Evolutionary conservation across 225 moss, liverwort and hornwort genomes (phyloP).

Genomic region (Neckera pumila): DNA sequence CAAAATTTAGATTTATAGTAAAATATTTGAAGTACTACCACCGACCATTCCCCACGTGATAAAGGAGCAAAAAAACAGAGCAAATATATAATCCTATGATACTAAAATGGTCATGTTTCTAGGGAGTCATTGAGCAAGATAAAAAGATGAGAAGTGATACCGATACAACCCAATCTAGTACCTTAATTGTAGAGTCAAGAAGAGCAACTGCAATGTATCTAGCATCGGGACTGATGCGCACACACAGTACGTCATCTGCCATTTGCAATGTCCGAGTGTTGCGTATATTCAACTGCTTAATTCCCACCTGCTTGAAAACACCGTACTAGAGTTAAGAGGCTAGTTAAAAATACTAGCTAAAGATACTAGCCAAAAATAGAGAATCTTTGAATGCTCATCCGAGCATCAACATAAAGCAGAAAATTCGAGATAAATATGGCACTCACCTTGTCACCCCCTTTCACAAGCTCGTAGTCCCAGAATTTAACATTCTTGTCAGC

Average conservation of each 20-base stretch:
- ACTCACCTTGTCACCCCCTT: slow-evolving; percentile 38
- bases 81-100: not conserved
- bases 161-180: not conserved
- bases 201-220: slow-evolving; percentile 91
- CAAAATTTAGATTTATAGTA: not conserved
- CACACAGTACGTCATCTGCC: slow-evolving; percentile 90
- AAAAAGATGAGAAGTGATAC: not conserved
- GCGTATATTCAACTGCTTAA: slow-evolving; percentile 61
- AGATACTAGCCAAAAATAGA: not conserved
- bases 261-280: slow-evolving; percentile 86
- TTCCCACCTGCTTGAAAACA: slow-evolving; percentile 25
- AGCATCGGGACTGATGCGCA: slow-evolving; percentile 74
- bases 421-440: not conserved
- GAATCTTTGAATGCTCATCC: not conserved
- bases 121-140: not conserved
- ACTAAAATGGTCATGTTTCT: not conserved
- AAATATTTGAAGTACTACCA: not conserved
- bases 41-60: not conserved
- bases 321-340: not conserved
- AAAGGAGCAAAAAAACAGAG: not conserved
- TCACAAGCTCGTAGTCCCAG: slow-evolving; percentile 82
- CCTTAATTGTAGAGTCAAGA: slow-evolving; percentile 95
- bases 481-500: slow-evolving; percentile 92
- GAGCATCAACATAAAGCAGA: not conserved
- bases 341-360: not conserved